Evolutionary conservation across 129 eudicot species (phyloP).

Genomic region (Gnaphalium uliginosum): DNA sequence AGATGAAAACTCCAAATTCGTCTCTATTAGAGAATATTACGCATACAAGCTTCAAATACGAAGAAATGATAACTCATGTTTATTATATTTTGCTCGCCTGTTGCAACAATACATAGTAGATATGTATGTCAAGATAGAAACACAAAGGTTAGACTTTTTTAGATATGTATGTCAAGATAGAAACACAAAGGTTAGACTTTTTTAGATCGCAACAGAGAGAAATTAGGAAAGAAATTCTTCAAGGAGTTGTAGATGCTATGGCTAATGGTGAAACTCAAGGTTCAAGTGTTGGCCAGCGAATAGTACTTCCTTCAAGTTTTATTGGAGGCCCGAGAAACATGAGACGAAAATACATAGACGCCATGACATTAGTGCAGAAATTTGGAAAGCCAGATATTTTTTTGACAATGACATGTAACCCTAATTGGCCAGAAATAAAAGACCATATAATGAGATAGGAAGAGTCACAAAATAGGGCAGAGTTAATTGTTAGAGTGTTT

Average conservation of each 20-base stretch:
- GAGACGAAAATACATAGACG: conserved; percentile 24
- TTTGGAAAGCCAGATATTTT: background rate
- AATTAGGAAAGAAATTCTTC: background rate
- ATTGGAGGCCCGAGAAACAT: conserved; percentile 23
- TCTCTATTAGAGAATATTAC: conserved; percentile 1
- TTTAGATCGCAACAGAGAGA: background rate
- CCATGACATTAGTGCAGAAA: conserved; percentile 17
- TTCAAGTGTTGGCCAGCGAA: background rate
- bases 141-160: background rate
- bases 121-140: background rate
- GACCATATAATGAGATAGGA: background rate
- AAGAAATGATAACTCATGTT: background rate
- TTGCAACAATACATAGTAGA: conserved; percentile 5
- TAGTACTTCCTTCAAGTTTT: conserved; percentile 20
- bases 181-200: background rate
- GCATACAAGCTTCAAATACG: conserved; percentile 6
- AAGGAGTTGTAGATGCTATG: conserved; percentile 1
- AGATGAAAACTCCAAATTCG: background rate
- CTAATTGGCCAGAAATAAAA: conserved; percentile 10
- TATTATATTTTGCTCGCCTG: background rate
- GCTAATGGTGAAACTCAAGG: background rate
- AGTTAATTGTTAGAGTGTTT: background rate
- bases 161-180: background rate
- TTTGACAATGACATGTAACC: background rate
- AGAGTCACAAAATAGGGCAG: background rate